phyloP scores from a whole-genome alignment of 495 filamentous ascomycete genomes.

The Hyaloscypha bicolor region DNA sequence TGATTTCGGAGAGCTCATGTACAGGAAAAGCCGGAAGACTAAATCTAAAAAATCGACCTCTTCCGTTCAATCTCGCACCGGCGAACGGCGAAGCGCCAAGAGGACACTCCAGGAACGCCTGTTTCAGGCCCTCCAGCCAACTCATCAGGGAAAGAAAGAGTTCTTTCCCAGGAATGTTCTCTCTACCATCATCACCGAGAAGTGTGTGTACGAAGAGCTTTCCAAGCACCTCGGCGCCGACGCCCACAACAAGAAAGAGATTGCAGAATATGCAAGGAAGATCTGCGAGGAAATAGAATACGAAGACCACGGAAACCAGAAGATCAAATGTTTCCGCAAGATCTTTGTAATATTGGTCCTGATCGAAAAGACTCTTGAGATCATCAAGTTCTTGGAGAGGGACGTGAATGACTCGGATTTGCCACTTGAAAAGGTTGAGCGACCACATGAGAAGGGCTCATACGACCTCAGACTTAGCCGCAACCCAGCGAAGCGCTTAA shows the following conservation, averaged over 20 bases:
- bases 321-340: constrained; percentile 16
- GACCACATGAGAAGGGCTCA: background rate
- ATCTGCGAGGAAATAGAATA: constrained; percentile 5
- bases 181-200: background rate
- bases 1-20: constrained; percentile 12
- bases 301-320: background rate
- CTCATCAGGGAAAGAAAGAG: constrained; percentile 16
- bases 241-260: background rate
- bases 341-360: constrained; percentile 23
- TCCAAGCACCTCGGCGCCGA: background rate
- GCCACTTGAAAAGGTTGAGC: constrained; percentile 9
- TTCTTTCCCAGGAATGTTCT: constrained; percentile 15
- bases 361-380: constrained; percentile 5
- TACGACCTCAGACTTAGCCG: background rate
- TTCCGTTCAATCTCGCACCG: background rate
- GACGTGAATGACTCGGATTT: constrained; percentile 18
- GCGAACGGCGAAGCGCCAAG: background rate
- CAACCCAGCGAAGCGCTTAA: background rate
- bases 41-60: background rate
- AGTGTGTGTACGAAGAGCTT: constrained; percentile 12
- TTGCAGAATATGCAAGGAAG: constrained; percentile 1
- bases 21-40: background rate
- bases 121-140: background rate
- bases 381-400: constrained; percentile 19
- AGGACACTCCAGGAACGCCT: constrained; percentile 12